Base-by-base conservation (phyloP, 768 basidiomycete species). In the Podaxis sp. region DNA sequence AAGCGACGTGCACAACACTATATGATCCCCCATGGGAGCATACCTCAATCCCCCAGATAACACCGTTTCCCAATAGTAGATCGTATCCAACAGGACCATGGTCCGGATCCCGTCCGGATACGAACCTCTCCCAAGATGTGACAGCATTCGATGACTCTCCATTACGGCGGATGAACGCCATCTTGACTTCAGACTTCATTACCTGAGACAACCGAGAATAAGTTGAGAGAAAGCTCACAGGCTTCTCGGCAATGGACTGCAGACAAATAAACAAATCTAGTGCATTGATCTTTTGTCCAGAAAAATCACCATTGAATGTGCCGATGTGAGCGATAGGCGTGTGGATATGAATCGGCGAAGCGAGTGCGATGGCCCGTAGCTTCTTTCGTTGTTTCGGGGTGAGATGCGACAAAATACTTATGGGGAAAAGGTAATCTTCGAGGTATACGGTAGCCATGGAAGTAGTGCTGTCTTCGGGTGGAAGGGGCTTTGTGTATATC, bases 41-140 rank as follows among this genome's bases (percentile, higher is more conserved):
- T 8, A n/a, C 24, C 30, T 59, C 57, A 38, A 59, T 38, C 2
- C 57, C 57, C 57, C 57, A 59, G 2, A 59, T 36, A 4, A 24
- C 17, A 36, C 3, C 8, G 19, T 49, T 46, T 4, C 57, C 57
- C 17, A 59, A 13, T 2, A 59, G 13, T 6, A 59, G 46, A 38
- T 51, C 48, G n/a, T 28, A 15, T 13, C 57, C 57, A 3, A 33
- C n/a, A n/a, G 57, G 57, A 12, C 36, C 30, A 39, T 49, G 5
- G 3, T 22, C 24, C 1, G 12, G 46, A 17, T 40, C 6, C 7
- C 15, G 15, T 26, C 48, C 30, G 38, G 15, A 39, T 12, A 40
- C 9, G 8, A 56, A 56, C 7, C 38, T 39, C 38, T 6, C n/a
- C 22, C 54, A 38, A 19, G 22, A 40, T 8, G n/a, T 6, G 7